Evolutionary conservation across 352 stramenopile genomes (phyloP).

Genomic region (Phytophthora vignae): DNA sequence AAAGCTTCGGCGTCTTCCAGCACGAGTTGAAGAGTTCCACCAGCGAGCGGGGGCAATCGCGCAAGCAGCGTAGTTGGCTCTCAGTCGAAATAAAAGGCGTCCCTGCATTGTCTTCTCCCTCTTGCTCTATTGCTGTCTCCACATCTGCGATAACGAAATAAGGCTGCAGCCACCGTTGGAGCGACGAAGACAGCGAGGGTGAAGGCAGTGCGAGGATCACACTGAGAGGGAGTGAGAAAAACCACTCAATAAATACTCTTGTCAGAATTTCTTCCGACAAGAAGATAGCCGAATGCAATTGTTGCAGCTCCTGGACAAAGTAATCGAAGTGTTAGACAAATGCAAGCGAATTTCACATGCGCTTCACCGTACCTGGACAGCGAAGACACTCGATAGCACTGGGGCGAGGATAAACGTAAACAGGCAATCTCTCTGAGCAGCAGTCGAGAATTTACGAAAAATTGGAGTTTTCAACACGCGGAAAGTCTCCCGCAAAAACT

Average conservation of each 20-base stretch:
- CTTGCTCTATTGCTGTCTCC: slow-evolving; percentile 43
- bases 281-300: slow-evolving; percentile 68
- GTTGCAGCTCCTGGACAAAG: slow-evolving; percentile 62
- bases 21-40: slow-evolving; percentile 68
- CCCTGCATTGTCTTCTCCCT: slow-evolving; percentile 37
- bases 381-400: slow-evolving; percentile 81
- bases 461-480: slow-evolving; percentile 56
- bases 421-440: slow-evolving; percentile 46
- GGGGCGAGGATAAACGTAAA: slow-evolving; percentile 78
- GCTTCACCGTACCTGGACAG: slow-evolving; percentile 65
- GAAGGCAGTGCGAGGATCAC: slow-evolving; percentile 64
- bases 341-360: background rate
- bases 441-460: slow-evolving; percentile 52
- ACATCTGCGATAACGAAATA: slow-evolving; percentile 56
- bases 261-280: slow-evolving; percentile 58
- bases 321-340: slow-evolving; percentile 11
- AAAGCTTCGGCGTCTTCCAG: slow-evolving; percentile 62
- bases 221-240: slow-evolving; percentile 74
- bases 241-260: slow-evolving; percentile 84
- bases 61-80: slow-evolving; percentile 44
- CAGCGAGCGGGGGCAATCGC: slow-evolving; percentile 46
- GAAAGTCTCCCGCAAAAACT: slow-evolving; percentile 63
- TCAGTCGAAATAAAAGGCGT: slow-evolving; percentile 36
- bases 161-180: slow-evolving; percentile 81
- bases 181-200: slow-evolving; percentile 71